Conservation (phyloP, 2,329 filamentous ascomycete species). For the Akanthomyces dipterigenus region DNA sequence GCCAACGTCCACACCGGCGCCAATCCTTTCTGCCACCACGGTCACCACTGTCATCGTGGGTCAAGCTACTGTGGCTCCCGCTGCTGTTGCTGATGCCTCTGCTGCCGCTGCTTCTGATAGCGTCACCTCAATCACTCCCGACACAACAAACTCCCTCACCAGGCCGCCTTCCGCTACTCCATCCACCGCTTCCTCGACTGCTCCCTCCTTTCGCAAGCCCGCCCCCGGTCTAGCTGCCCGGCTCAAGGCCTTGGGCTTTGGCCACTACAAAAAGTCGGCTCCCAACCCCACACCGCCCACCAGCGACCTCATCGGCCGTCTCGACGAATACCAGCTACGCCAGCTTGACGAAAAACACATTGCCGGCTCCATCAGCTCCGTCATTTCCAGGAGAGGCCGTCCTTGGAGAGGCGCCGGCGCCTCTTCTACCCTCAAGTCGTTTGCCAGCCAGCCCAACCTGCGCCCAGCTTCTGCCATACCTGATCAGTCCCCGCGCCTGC, state of each 20-base stretch:
- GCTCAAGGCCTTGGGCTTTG: slow-evolving; percentile 58
- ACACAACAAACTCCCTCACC: neutral
- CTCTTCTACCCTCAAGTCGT: slow-evolving; percentile 19
- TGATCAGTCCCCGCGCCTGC: slow-evolving; percentile 33
- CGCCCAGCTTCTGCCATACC: slow-evolving; percentile 19
- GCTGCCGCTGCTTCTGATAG: slow-evolving; percentile 1
- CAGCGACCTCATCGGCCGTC: slow-evolving; percentile 53
- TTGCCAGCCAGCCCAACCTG: slow-evolving; percentile 18
- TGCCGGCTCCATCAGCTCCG: slow-evolving; percentile 41
- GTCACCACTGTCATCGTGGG: neutral
- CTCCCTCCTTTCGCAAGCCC: slow-evolving; percentile 42
- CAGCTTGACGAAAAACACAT: slow-evolving; percentile 62
- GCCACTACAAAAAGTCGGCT: slow-evolving; percentile 33
- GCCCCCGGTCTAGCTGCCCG: slow-evolving; percentile 59
- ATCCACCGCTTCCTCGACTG: slow-evolving; percentile 18
- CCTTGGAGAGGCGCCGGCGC: slow-evolving; percentile 62
- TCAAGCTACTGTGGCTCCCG: neutral
- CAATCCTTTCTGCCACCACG: neutral
- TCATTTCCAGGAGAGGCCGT: slow-evolving; percentile 59
- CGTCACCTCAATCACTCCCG: neutral
- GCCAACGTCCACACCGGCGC: neutral
- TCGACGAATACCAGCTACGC: slow-evolving; percentile 63
- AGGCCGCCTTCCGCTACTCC: neutral
- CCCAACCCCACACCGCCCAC: slow-evolving; percentile 19
- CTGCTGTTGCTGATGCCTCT: neutral